These are phyloP conservation scores for Penicillium sp. DNA, from an alignment of 2,329 filamentous ascomycete species.

Conservation along the genomic window DNA sequence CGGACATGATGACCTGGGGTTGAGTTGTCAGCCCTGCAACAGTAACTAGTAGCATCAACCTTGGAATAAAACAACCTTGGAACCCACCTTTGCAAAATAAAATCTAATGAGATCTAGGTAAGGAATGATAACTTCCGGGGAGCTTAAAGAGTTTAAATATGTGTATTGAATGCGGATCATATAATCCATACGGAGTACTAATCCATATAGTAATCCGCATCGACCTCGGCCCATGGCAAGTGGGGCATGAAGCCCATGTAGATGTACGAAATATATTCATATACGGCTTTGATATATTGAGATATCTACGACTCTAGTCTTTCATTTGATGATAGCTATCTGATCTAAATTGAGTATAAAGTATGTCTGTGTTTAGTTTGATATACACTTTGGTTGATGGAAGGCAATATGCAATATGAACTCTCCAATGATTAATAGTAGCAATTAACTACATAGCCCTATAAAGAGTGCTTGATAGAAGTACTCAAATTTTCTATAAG, in stretches of 20 bases:
- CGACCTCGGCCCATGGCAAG: slow-evolving; percentile 16
- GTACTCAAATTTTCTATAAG: not conserved
- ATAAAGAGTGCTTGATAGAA: not conserved
- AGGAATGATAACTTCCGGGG: not conserved
- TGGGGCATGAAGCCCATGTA: slow-evolving; percentile 8
- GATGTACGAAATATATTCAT: not conserved
- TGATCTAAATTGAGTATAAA: not conserved
- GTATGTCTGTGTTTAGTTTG: not conserved
- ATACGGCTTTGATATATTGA: not conserved
- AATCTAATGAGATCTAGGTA: not conserved
- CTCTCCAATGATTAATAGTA: not conserved
- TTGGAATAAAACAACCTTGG: not conserved
- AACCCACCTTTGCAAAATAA: not conserved
- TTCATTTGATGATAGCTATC: not conserved
- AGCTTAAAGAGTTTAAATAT: not conserved
- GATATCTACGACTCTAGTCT: not conserved
- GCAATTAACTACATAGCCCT: not conserved
- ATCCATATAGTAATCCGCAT: slow-evolving; percentile 1
- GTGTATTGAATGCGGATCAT: slow-evolving; percentile 3
- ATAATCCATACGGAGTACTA: slow-evolving; percentile 7
- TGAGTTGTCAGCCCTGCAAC: not conserved
- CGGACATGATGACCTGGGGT: slow-evolving; percentile 18
- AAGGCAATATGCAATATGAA: not conserved
- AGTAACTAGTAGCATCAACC: not conserved
- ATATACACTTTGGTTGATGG: not conserved